Evolutionary conservation across 345 rosid genomes (phyloP).

Genomic region (Mangifera indica): DNA sequence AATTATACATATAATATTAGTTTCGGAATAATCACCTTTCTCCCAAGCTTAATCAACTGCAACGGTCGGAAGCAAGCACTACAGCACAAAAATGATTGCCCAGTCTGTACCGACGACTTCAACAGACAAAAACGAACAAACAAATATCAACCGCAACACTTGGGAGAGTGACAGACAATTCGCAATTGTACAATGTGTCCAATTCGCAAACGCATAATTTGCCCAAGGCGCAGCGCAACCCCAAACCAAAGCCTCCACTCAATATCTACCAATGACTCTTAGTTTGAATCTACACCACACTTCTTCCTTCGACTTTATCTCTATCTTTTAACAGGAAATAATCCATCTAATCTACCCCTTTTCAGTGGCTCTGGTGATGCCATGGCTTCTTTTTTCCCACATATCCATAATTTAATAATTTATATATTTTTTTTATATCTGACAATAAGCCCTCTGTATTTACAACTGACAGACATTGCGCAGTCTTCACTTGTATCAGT

Average conservation of each 20-base stretch:
- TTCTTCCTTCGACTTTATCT: conserved; percentile 40
- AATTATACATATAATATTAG: no score
- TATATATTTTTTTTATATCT: neutral
- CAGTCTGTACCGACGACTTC: neutral
- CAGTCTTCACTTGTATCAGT: neutral
- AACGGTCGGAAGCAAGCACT: no score
- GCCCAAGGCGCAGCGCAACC: conserved; percentile 6
- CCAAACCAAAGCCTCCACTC: neutral
- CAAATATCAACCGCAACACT: conserved; percentile 16
- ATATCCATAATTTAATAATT: neutral
- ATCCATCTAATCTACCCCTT: conserved; percentile 21
- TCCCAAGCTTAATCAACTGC: no score
- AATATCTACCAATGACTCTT: conserved; percentile 23
- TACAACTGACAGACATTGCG: conserved; percentile 1
- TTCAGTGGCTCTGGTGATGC: conserved; percentile 56
- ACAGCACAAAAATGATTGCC: no score
- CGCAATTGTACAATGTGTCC: no score
- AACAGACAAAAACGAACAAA: neutral
- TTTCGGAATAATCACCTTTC: no score
- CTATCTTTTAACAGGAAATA: conserved; percentile 9
- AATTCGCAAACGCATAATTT: no score
- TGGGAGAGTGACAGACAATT: conserved; percentile 1
- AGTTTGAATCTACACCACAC: conserved; percentile 55
- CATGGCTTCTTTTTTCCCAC: conserved; percentile 19
- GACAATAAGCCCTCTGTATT: neutral